These are phyloP conservation scores for Aquilaria malaccensis DNA, from an alignment of 345 rosid species.

Conservation along the genomic window DNA sequence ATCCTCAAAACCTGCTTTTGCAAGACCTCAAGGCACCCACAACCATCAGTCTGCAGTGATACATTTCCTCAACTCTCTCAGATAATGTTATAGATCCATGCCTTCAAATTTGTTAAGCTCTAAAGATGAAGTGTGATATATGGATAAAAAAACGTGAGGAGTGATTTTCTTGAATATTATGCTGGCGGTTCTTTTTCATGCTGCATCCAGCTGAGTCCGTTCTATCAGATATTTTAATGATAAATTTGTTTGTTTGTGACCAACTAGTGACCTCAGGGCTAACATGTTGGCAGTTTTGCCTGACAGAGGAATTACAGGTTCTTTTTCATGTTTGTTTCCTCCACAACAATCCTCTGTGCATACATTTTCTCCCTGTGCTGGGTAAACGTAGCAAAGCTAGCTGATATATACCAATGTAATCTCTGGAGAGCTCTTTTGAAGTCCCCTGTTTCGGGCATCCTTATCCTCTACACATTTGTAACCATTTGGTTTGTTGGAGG, in stretches of 20 bases:
- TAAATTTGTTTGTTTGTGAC: background rate
- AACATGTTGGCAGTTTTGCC: slow-evolving; percentile 17
- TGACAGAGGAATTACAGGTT: slow-evolving; percentile 90
- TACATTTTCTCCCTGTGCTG: slow-evolving; percentile 74
- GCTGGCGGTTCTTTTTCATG: too few species aligned
- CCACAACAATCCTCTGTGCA: slow-evolving; percentile 74
- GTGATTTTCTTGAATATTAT: too few species aligned
- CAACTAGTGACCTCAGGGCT: slow-evolving; percentile 3
- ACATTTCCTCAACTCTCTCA: too few species aligned
- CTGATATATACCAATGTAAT: slow-evolving; percentile 33
- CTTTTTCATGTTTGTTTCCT: slow-evolving; percentile 92
- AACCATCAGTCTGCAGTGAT: too few species aligned
- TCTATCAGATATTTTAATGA: too few species aligned
- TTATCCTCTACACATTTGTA: slow-evolving; percentile 67
- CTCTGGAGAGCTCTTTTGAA: slow-evolving; percentile 59
- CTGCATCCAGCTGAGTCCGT: too few species aligned
- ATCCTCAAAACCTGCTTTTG: too few species aligned
- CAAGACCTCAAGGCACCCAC: too few species aligned
- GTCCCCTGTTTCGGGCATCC: slow-evolving; percentile 70
- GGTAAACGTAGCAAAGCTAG: slow-evolving; percentile 58
- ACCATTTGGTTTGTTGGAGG: slow-evolving; percentile 92
- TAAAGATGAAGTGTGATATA: too few species aligned
- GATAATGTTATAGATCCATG: too few species aligned
- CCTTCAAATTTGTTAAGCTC: too few species aligned
- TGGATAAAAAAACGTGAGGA: too few species aligned